Conservation (phyloP, 2,329 filamentous ascomycete species). For the Aureobasidium pullulans region DNA sequence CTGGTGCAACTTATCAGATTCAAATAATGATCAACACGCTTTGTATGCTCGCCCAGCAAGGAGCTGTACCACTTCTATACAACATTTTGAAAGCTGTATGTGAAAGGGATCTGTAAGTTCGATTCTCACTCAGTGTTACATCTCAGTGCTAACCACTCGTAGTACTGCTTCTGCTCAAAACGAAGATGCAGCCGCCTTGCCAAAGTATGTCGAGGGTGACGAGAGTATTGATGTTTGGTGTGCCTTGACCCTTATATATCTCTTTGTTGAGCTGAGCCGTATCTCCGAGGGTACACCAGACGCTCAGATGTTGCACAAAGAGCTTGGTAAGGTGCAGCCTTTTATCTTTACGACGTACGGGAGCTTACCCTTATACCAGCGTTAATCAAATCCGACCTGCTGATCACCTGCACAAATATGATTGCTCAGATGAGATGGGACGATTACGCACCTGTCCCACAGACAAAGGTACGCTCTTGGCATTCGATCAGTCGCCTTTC, state of each 20-base stretch:
- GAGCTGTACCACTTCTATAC: slow-evolving; percentile 35
- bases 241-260: slow-evolving; percentile 41
- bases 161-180: slow-evolving; percentile 11
- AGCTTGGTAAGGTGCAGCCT: slow-evolving; percentile 12
- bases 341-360: background rate
- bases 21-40: slow-evolving; percentile 38
- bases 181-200: background rate
- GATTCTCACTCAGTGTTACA: background rate
- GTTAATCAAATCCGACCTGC: slow-evolving; percentile 49
- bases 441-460: slow-evolving; percentile 52
- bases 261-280: slow-evolving; percentile 42
- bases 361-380: slow-evolving; percentile 1
- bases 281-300: slow-evolving; percentile 21
- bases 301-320: slow-evolving; percentile 22
- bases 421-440: slow-evolving; percentile 49
- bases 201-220: slow-evolving; percentile 18
- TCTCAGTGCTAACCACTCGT: background rate
- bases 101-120: slow-evolving; percentile 19
- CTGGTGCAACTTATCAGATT: slow-evolving; percentile 10
- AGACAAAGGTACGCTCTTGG: slow-evolving; percentile 28
- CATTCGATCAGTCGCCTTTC: too few relatives aligned
- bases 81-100: slow-evolving; percentile 29
- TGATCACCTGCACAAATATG: slow-evolving; percentile 63
- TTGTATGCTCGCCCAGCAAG: slow-evolving; percentile 33
- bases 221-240: slow-evolving; percentile 40